Conservation (phyloP, 2,329 filamentous ascomycete species). For the Neopestalotiopsis sp. region DNA sequence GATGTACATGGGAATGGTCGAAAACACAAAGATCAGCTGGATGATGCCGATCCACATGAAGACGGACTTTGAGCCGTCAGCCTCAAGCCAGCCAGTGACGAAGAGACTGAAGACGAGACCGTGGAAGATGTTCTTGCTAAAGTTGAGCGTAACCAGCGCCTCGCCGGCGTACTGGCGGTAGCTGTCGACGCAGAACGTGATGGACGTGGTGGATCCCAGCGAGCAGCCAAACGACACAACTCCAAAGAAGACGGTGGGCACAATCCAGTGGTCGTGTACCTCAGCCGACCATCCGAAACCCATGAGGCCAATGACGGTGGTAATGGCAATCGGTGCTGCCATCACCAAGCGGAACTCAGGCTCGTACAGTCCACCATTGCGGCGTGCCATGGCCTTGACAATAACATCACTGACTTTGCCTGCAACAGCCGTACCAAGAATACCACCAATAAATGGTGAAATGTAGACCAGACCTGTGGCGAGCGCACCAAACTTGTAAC, state of each 20-base stretch:
- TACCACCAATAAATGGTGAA: conserved; percentile 85
- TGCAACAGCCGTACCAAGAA: conserved; percentile 90
- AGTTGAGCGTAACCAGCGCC: conserved; percentile 91
- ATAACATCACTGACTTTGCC: conserved; percentile 87
- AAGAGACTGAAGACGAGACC: conserved; percentile 89
- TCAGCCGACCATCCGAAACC: conserved; percentile 94
- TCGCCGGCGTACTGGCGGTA: conserved; percentile 94
- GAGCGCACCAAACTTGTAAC: conserved; percentile 82
- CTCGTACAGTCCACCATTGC: conserved; percentile 93
- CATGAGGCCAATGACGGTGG: conserved; percentile 86
- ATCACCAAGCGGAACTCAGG: conserved; percentile 92
- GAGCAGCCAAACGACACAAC: conserved; percentile 91
- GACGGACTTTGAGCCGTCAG: conserved; percentile 75
- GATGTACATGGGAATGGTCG: conserved; percentile 90
- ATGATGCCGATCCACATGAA: conserved; percentile 87
- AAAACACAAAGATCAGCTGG: conserved; percentile 75
- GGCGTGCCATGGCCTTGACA: conserved; percentile 78
- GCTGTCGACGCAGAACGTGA: conserved; percentile 92
- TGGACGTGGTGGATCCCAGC: conserved; percentile 86
- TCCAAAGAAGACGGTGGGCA: conserved; percentile 92
- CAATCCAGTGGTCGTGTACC: conserved; percentile 79
- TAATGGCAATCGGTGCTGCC: conserved; percentile 78
- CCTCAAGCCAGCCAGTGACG: conserved; percentile 81
- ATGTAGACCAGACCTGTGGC: conserved; percentile 88
- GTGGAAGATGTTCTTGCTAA: conserved; percentile 92